Percentiles rank a stretch among this genome's conserved stretches.
Evolutionary conservation across 306 rosid genomes (phyloP).

Genomic region (Corylus avellana): DNA sequence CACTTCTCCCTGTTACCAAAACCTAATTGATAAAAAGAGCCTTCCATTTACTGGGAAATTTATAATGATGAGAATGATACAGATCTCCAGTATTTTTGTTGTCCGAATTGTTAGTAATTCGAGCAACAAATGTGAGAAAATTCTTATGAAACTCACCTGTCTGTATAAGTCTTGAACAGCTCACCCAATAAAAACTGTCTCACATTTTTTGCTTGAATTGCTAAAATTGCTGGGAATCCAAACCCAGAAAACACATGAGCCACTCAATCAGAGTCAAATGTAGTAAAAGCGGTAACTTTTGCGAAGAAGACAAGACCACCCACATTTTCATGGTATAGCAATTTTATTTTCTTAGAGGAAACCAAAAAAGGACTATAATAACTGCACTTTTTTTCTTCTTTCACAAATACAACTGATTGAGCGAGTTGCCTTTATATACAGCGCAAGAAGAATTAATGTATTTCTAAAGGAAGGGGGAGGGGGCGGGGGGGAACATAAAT

Average conservation of each 20-base stretch:
- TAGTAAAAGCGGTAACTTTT: too few species aligned
- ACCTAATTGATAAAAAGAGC: not conserved
- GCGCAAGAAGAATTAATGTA: conserved; percentile 35
- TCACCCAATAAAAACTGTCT: too few species aligned
- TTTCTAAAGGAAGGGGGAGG: not conserved
- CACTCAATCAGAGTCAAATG: too few species aligned
- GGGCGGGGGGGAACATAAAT: not conserved
- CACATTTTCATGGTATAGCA: conserved; percentile 24
- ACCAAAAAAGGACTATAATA: conserved; percentile 35
- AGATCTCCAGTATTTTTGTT: too few species aligned
- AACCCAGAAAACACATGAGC: too few species aligned
- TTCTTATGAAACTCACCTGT: too few species aligned
- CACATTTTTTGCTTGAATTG: too few species aligned
- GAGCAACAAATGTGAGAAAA: too few species aligned
- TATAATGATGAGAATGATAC: not conserved
- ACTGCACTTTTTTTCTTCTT: conserved; percentile 38
- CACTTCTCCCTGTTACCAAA: not conserved
- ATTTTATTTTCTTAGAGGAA: conserved; percentile 42
- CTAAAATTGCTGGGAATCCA: too few species aligned
- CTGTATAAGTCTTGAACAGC: too few species aligned
- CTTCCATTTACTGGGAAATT: not conserved
- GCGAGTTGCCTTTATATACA: conserved; percentile 66
- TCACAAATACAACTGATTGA: conserved; percentile 34
- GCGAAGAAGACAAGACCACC: conserved; percentile 1
- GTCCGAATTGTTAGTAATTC: too few species aligned